phyloP scores from a whole-genome alignment of 495 filamentous ascomycete species.

The Terfezia boudieri region DNA sequence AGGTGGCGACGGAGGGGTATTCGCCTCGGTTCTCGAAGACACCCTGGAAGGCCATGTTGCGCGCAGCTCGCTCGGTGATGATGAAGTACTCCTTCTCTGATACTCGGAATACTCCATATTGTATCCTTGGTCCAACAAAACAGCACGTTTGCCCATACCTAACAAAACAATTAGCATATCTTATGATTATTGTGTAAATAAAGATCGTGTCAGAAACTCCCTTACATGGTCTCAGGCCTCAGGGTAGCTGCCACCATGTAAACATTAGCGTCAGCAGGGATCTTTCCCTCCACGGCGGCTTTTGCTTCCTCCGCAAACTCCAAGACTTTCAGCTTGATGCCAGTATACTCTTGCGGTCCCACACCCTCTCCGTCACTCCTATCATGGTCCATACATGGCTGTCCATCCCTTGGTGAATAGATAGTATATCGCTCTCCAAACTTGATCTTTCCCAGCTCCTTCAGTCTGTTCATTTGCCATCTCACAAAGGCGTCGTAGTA shows the following conservation, averaged over 20 bases:
- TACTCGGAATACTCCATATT: conserved; percentile 75
- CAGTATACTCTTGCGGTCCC: conserved; percentile 76
- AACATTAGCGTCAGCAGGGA: conserved; percentile 61
- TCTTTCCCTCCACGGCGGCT: conserved; percentile 45
- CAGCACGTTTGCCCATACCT: conserved; percentile 81
- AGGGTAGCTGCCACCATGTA: conserved; percentile 83
- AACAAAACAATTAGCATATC: not conserved
- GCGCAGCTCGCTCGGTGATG: conserved; percentile 63
- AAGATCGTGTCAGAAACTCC: not conserved
- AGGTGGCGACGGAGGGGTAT: conserved; percentile 48
- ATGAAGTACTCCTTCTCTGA: conserved; percentile 69
- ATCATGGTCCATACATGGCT: conserved; percentile 96
- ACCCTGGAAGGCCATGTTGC: conserved; percentile 91
- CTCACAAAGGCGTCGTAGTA: conserved; percentile 91
- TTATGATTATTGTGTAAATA: not conserved
- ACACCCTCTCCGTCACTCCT: conserved; percentile 78
- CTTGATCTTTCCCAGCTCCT: conserved; percentile 76
- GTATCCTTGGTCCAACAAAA: conserved; percentile 78
- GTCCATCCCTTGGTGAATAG: conserved; percentile 89
- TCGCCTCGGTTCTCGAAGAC: conserved; percentile 54
- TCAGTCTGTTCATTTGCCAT: conserved; percentile 93
- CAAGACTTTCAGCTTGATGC: conserved; percentile 67
- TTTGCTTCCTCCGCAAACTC: conserved; percentile 60
- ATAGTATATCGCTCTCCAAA: conserved; percentile 89
- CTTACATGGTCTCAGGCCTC: conserved; percentile 74